Evolutionary conservation across 2,329 filamentous ascomycete genomes (phyloP).

Genomic region (Talaromyces sp.): DNA sequence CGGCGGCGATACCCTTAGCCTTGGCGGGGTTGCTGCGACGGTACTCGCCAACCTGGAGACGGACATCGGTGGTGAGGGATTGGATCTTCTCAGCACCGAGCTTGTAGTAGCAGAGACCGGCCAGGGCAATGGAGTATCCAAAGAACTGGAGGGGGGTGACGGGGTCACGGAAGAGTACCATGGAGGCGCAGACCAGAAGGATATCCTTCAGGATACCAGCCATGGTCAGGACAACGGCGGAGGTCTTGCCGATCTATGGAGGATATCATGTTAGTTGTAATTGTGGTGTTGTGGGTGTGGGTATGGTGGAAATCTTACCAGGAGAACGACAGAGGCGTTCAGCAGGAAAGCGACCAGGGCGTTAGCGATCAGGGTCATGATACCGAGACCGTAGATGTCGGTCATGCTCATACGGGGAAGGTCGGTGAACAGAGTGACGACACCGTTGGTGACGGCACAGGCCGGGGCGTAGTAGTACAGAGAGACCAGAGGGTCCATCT

Average conservation of each 20-base stretch:
- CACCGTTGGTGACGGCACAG: constrained; percentile 74
- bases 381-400: constrained; percentile 69
- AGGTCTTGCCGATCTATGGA: constrained; percentile 77
- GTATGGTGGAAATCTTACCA: constrained; percentile 63
- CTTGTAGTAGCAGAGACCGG: constrained; percentile 66
- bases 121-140: constrained; percentile 72
- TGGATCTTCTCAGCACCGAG: constrained; percentile 59
- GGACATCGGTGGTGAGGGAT: constrained; percentile 53
- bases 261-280: no score
- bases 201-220: constrained; percentile 84
- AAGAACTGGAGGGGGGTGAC: constrained; percentile 71
- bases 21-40: constrained; percentile 26
- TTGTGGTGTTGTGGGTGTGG: no score
- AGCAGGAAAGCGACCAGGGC: constrained; percentile 74
- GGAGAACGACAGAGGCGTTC: constrained; percentile 77
- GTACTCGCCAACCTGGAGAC: constrained; percentile 34
- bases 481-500: constrained; percentile 85
- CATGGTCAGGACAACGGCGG: constrained; percentile 77
- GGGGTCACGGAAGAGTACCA: constrained; percentile 73
- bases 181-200: constrained; percentile 72
- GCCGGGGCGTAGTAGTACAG: constrained; percentile 86
- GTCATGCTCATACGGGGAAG: constrained; percentile 68
- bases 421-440: constrained; percentile 68
- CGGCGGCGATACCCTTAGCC: constrained; percentile 23
- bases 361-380: constrained; percentile 68